Conservation (phyloP, 108 stramenopile genomes). For the Asterionellopsis glacialis region DNA sequence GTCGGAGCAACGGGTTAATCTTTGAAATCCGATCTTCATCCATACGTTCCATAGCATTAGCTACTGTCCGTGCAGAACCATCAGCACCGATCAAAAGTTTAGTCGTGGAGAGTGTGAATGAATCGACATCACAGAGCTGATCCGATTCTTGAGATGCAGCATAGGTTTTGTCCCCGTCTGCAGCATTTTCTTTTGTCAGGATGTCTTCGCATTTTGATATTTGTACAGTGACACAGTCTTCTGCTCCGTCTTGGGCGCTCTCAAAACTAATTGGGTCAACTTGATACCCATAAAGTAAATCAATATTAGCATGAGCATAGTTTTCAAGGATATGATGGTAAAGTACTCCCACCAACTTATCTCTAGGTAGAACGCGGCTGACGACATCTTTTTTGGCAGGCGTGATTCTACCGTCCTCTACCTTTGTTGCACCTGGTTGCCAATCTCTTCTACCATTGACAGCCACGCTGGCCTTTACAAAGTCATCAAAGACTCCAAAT, state of each 20-base stretch:
- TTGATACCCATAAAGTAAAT: constrained; percentile 34
- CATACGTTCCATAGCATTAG: constrained; percentile 36
- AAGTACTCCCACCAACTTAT: constrained; percentile 51
- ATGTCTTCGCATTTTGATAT: constrained; percentile 10
- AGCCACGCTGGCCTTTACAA: constrained; percentile 28
- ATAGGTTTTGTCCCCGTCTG: not conserved
- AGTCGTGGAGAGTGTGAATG: constrained; percentile 10
- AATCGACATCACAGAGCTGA: constrained; percentile 30
- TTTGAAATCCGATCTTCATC: constrained; percentile 20
- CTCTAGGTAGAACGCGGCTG: constrained; percentile 49
- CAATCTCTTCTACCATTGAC: constrained; percentile 68
- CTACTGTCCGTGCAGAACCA: constrained; percentile 45
- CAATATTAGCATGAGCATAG: constrained; percentile 24
- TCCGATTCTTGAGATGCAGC: constrained; percentile 11
- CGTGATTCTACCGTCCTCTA: constrained; percentile 36
- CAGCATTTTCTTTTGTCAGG: too few relatives aligned
- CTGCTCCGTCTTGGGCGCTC: not conserved
- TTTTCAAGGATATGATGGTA: constrained; percentile 36
- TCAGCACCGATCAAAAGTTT: constrained; percentile 46
- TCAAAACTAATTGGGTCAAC: constrained; percentile 40
- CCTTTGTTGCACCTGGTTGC: constrained; percentile 34
- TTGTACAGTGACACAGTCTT: constrained; percentile 15
- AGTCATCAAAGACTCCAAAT: constrained; percentile 50
- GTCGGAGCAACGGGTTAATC: constrained; percentile 12
- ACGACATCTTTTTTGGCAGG: constrained; percentile 30